Evolutionary conservation across 2,329 filamentous ascomycete genomes (phyloP).

Genomic region (Xenoacremonium recifei): DNA sequence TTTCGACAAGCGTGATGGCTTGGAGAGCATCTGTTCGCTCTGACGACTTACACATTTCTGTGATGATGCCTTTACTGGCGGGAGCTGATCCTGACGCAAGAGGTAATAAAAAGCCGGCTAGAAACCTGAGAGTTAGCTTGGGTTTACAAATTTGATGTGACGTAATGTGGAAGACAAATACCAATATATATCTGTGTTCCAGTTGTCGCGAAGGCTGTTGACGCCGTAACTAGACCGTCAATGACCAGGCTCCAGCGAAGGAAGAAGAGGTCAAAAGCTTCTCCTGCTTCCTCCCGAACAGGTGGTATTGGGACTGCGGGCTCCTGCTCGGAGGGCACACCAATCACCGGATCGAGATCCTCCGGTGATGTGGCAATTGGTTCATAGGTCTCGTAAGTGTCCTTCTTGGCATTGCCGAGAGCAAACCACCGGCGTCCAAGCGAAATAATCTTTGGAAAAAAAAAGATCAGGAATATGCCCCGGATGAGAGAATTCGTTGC

Average conservation of each 20-base stretch:
- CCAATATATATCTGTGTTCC: slow-evolving; percentile 76
- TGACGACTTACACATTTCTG: slow-evolving; percentile 63
- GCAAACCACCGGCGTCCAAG: slow-evolving; percentile 33
- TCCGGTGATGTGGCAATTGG: slow-evolving; percentile 38
- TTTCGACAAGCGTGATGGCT: slow-evolving; percentile 69
- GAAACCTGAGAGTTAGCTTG: neutral
- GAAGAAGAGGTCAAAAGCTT: slow-evolving; percentile 66
- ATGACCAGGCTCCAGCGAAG: slow-evolving; percentile 63
- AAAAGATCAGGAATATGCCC: slow-evolving; percentile 52
- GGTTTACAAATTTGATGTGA: too few relatives aligned
- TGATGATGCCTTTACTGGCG: slow-evolving; percentile 70
- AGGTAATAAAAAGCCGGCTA: slow-evolving; percentile 62
- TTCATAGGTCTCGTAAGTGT: slow-evolving; percentile 8
- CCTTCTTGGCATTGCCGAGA: slow-evolving; percentile 8
- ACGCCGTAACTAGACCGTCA: slow-evolving; percentile 63
- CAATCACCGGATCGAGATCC: slow-evolving; percentile 40
- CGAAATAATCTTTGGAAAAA: slow-evolving; percentile 53
- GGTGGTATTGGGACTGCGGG: slow-evolving; percentile 33
- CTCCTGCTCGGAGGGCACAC: slow-evolving; percentile 43
- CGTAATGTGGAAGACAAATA: too few relatives aligned
- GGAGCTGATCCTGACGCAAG: slow-evolving; percentile 68
- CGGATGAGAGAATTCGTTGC: slow-evolving; percentile 54
- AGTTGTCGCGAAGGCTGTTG: slow-evolving; percentile 61
- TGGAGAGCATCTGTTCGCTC: slow-evolving; percentile 66
- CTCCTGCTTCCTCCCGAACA: slow-evolving; percentile 43